Evolutionary conservation across 331 rosid species (phyloP).

Genomic region (Stylosanthes scabra): DNA sequence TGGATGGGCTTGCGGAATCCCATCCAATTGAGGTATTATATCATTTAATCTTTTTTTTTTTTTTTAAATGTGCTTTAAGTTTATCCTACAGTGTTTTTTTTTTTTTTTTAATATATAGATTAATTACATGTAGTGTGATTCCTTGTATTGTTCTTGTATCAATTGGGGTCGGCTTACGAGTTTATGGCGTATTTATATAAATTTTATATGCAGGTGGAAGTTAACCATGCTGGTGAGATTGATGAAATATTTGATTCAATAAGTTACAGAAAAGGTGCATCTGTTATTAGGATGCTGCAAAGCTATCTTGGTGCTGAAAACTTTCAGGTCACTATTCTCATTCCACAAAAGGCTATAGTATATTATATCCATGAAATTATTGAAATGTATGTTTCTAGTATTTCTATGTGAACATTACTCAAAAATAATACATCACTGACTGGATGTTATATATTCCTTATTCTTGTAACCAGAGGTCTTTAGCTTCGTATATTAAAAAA

Average conservation of each 20-base stretch:
- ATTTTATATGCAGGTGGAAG: slow-evolving; percentile 70
- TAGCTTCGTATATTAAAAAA: slow-evolving; percentile 69
- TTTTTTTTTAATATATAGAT: neutral
- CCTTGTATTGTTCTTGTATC: neutral
- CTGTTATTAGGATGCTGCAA: slow-evolving; percentile 93
- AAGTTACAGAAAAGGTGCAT: slow-evolving; percentile 92
- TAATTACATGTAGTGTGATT: slow-evolving; percentile 4
- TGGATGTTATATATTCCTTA: slow-evolving; percentile 31
- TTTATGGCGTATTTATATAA: slow-evolving; percentile 23
- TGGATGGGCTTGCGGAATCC: slow-evolving; percentile 75
- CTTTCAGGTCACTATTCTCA: slow-evolving; percentile 73
- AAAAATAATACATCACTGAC: slow-evolving; percentile 19
- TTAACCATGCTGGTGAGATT: slow-evolving; percentile 85
- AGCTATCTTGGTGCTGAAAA: slow-evolving; percentile 89
- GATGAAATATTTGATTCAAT: slow-evolving; percentile 95
- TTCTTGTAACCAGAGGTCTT: slow-evolving; percentile 63
- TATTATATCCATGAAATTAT: slow-evolving; percentile 1
- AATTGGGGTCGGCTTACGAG: neutral
- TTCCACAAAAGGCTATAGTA: slow-evolving; percentile 8
- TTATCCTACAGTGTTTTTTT: slow-evolving; percentile 25
- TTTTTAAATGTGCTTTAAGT: neutral
- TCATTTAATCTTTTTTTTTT: slow-evolving; percentile 7
- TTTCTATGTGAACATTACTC: slow-evolving; percentile 11
- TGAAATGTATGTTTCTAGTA: slow-evolving; percentile 7
- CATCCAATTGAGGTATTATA: slow-evolving; percentile 84